phyloP scores from a whole-genome alignment of 2,329 filamentous ascomycete genomes.

The Lasiodiplodia citricola region DNA sequence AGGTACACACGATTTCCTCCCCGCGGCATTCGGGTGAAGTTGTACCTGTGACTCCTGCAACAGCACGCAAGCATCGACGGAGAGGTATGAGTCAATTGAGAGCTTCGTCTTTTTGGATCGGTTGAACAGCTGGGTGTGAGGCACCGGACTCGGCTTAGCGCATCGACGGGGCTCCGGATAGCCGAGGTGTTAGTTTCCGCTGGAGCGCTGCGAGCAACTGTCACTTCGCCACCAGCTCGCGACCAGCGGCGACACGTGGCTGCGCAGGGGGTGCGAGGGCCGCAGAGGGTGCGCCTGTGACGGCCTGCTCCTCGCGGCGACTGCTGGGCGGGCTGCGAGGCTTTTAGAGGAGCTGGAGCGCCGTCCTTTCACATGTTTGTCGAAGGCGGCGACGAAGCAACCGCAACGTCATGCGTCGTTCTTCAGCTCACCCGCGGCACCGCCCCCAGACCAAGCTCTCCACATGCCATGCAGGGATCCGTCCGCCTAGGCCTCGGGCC shows the following conservation, averaged over 20 bases:
- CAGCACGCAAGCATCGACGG: background rate
- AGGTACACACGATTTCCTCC: background rate
- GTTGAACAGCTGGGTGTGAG: background rate
- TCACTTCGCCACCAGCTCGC: background rate
- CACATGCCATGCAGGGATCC: constrained; percentile 21
- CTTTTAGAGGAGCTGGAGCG: background rate
- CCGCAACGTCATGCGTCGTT: constrained; percentile 22
- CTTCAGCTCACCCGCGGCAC: constrained; percentile 9
- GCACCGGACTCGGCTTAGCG: constrained; percentile 22
- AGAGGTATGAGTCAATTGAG: constrained; percentile 8
- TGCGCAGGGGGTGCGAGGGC: background rate
- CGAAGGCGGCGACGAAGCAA: background rate
- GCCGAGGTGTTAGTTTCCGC: constrained; percentile 25
- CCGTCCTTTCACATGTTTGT: constrained; percentile 17
- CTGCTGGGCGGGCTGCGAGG: background rate
- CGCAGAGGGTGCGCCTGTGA: background rate
- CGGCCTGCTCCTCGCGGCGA: background rate
- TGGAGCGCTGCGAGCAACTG: constrained; percentile 1
- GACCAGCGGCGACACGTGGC: background rate
- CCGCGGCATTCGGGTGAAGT: background rate
- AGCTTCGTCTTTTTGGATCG: background rate
- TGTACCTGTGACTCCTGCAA: background rate
- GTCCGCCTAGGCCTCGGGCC: constrained; percentile 27
- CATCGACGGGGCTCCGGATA: constrained; percentile 10
- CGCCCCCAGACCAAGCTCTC: constrained; percentile 20